phyloP scores from a whole-genome alignment of 257 asterid species.

The Perilla frutescens region DNA sequence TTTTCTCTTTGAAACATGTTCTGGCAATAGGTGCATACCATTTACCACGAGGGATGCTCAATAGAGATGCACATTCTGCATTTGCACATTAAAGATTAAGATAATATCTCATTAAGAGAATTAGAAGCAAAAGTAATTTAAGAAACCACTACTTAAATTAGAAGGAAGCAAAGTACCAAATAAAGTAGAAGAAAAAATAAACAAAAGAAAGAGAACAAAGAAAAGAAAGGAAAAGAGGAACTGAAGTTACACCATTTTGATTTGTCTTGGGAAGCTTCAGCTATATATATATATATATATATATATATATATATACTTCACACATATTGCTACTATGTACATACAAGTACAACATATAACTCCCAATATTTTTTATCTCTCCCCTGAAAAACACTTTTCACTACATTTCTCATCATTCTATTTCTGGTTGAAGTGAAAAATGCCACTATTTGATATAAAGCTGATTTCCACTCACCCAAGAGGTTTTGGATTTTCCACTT shows the following conservation, averaged over 20 bases:
- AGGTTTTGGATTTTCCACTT: slow-evolving; percentile 19
- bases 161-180: slow-evolving; percentile 6
- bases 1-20: slow-evolving; percentile 88
- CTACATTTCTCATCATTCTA: too few species aligned
- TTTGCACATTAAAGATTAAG: slow-evolving; percentile 31
- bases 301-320: too few species aligned
- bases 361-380: too few species aligned
- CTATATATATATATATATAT: too few species aligned
- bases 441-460: background rate
- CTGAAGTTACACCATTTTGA: background rate
- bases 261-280: too few species aligned
- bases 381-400: too few species aligned
- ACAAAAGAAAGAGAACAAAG: background rate
- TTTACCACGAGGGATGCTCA: slow-evolving; percentile 82
- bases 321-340: too few species aligned
- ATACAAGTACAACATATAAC: too few species aligned
- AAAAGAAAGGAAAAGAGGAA: background rate
- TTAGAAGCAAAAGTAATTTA: slow-evolving; percentile 13
- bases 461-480: slow-evolving; percentile 21
- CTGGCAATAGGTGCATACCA: slow-evolving; percentile 98
- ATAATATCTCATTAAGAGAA: slow-evolving; percentile 8
- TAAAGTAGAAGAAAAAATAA: background rate
- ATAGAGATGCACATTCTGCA: slow-evolving; percentile 91
- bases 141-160: slow-evolving; percentile 2
- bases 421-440: too few species aligned